Conservation (phyloP, 1,284 basidiomycete species). For the Rhodotorula sp. region DNA sequence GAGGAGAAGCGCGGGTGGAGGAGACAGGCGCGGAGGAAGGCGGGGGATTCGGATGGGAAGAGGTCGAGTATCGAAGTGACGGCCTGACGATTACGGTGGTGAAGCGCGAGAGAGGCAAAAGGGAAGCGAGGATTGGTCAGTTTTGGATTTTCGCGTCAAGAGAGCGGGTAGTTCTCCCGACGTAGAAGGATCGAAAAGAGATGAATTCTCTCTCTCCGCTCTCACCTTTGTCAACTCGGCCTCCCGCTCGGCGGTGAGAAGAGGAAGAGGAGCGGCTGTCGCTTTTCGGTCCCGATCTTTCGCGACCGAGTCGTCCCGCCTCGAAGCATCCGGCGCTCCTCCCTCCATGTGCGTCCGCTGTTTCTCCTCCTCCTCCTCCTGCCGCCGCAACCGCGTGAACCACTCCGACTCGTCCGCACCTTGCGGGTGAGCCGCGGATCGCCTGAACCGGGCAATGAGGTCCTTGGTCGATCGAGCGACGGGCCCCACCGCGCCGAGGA, state of each 20-base stretch:
- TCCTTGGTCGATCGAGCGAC: slow-evolving; percentile 19
- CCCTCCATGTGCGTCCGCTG: background rate
- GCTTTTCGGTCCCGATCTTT: too few species aligned
- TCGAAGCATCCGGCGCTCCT: too few species aligned
- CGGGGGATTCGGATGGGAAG: slow-evolving; percentile 60
- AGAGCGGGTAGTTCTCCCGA: too few species aligned
- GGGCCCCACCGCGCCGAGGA: slow-evolving; percentile 15
- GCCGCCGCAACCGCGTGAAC: background rate
- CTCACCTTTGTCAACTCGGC: slow-evolving; percentile 6
- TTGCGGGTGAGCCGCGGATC: background rate
- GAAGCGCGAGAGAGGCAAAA: too few species aligned
- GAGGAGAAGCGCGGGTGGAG: slow-evolving; percentile 52
- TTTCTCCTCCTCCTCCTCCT: background rate
- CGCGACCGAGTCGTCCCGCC: too few species aligned
- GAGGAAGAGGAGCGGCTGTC: too few species aligned
- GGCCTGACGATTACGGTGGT: too few species aligned
- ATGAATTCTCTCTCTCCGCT: too few species aligned
- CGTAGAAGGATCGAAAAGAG: too few species aligned
- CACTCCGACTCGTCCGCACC: background rate
- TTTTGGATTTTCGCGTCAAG: too few species aligned
- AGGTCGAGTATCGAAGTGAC: too few species aligned
- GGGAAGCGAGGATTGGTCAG: too few species aligned
- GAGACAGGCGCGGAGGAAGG: slow-evolving; percentile 62
- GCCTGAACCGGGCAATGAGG: slow-evolving; percentile 8
- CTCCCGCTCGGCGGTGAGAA: background rate